Base-by-base conservation (phyloP, 2,329 filamentous ascomycete genomes). In the Hansfordia pulvinata region DNA sequence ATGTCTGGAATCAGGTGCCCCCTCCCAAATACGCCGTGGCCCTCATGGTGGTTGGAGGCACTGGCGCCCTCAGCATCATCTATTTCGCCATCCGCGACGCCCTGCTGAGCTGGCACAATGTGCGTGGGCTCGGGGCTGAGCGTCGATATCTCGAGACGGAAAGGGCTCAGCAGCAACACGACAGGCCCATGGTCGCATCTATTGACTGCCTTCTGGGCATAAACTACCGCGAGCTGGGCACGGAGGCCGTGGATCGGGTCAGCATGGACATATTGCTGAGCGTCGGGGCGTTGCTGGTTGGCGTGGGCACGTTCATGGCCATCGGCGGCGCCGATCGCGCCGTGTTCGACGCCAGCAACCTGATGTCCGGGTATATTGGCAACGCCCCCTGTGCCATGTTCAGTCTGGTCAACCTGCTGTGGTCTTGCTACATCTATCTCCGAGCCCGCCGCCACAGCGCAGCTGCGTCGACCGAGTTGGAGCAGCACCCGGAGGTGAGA, bases 331-430 rank as follows among this genome's bases (percentile, higher is more conserved):
- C 49, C 1, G 49, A 66, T 25, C 43, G 17, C 0, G 31, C 19
- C 0, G 49, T 68, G 1, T 70, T 44, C 29, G 4, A 44, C 1
- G 55, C 58, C 1, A 66, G 59, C 36, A 71, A 71, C 29, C 40
- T 69, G 2, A 40, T 70, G 0, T 68, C 65, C 0, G 66, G 66
- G 2, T 69, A 68, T 31, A 48, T 71, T 11, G 66, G 66, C 3
- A 70, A 71, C 30, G 47, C 54, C 0, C 54, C 61, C 2, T 54
- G 62, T 3, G 62, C 62, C 0, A 14, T 59, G 0, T 70, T 60
- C 24, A 65, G 62, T 3, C 27, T 68, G 1, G 28, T 56, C 21
- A 70, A 67, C 37, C 52, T 54, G 0, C 26, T 44, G 5, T 70
- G 64, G 65, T 62, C 60, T 0, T 35, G 35, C 0, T 58, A 53